Evolutionary conservation across 1,139 yeast genomes (phyloP), one percentile per base, ranked within the genome.

Genomic region (Zygosaccharomyces pseudobailii): DNA sequence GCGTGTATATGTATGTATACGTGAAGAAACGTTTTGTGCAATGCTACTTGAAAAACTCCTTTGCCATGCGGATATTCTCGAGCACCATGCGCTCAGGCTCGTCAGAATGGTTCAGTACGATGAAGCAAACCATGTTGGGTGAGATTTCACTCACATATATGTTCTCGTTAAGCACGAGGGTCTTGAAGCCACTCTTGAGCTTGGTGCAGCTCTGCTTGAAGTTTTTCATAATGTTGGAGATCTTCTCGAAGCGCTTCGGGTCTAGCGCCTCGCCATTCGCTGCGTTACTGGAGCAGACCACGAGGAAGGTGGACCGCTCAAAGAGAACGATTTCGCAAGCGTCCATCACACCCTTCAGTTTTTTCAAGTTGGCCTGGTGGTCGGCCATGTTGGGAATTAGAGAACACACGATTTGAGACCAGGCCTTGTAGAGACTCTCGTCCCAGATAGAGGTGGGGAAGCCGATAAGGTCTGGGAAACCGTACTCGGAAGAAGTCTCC

Each of bases 401-500:
- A 2, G 97, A 86, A 63, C 97, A 89, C 32, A 92, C 97, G 52
- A 92, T 92, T 47, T 84, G 87, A 3, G 96, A 87, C 99, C 99
- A 92, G 0, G 98, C 98, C 66, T 86, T 87, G 68, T 90, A 92
- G 53, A 92, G 74, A 61, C 95, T 83, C 67, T 92, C 98, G 68
- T 92, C 97, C 98, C 98, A 92, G 50, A 92, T 92, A 3, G 96
- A 87, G 0, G 98, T 92, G 5, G 97, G 92, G 63, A 89, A 90
- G 6, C 97, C 97, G n/a, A 79, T 78, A 38, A 89, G 72, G 48
- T 80, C 74, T 2, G 65, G 65, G 68, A 88, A 89, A 40, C 87
- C 88, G 66, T 75, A 89, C 25, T 88, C 88, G 50, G 79, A 75
- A 8, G 96, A 84, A 17, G 87, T 85, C 49, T 80, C 82, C 55